A percentile compares a stretch with the other conserved stretches of the same genome.
Conservation (phyloP, 2,329 filamentous ascomycete genomes). For the Aspergillus quadricinctus region DNA sequence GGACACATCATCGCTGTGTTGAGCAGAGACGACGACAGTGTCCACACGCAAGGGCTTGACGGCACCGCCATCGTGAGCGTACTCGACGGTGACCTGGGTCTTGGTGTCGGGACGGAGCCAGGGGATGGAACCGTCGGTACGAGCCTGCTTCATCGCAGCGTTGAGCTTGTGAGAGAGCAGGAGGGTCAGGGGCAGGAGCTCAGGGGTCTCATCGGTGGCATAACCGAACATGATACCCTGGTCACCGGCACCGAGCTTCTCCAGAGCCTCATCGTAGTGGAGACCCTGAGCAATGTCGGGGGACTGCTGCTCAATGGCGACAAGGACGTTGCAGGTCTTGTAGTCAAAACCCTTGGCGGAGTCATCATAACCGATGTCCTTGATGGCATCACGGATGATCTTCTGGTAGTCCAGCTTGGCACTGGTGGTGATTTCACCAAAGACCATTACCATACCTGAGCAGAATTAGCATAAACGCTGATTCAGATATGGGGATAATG, state of each 20-base stretch:
- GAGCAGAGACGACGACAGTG: slow-evolving; percentile 94
- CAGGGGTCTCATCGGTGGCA: slow-evolving; percentile 97
- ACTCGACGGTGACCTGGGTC: slow-evolving; percentile 99
- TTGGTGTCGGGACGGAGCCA: slow-evolving; percentile 99
- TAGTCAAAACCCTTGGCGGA: slow-evolving; percentile 99
- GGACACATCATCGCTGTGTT: slow-evolving; percentile 83
- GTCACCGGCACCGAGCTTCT: slow-evolving; percentile 97
- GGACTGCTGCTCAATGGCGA: slow-evolving; percentile 98
- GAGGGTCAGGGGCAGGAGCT: slow-evolving; percentile 91
- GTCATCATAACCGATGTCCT: slow-evolving; percentile 98
- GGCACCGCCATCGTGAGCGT: slow-evolving; percentile 88
- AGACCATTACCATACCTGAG: slow-evolving; percentile 86
- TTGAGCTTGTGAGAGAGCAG: slow-evolving; percentile 97
- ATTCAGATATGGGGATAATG: slow-evolving; percentile 9
- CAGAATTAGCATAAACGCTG: slow-evolving; percentile 7
- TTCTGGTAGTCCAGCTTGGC: slow-evolving; percentile 96
- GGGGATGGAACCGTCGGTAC: slow-evolving; percentile 78
- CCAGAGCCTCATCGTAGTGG: slow-evolving; percentile 93
- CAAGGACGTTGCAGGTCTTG: slow-evolving; percentile 98
- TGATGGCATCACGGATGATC: slow-evolving; percentile 88
- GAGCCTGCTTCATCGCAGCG: slow-evolving; percentile 84
- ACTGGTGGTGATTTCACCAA: slow-evolving; percentile 98
- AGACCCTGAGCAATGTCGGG: slow-evolving; percentile 99
- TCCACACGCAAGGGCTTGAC: slow-evolving; percentile 90
- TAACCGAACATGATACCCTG: slow-evolving; percentile 99